Percentiles rank a stretch among this genome's conserved stretches.
These are phyloP conservation scores for Centaurea solstitialis DNA, from an alignment of 129 eudicot genomes.

Conservation along the genomic window DNA sequence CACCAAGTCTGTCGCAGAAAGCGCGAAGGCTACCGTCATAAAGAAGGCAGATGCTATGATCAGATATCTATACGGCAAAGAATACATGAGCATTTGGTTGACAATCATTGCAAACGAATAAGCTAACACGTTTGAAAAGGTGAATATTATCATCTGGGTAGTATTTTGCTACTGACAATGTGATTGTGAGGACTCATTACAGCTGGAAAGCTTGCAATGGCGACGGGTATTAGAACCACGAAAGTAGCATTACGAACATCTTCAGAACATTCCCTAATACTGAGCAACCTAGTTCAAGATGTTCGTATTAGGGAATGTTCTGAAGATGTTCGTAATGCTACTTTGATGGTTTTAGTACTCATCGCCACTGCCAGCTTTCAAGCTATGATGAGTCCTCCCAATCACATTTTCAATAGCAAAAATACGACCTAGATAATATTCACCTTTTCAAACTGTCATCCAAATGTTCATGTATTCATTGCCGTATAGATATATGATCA, in stretches of 20 bases:
- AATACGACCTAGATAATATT: background rate
- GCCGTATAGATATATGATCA: constrained; percentile 10
- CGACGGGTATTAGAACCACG: background rate
- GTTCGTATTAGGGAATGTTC: no score
- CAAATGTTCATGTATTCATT: background rate
- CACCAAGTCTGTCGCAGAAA: background rate
- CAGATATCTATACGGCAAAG: constrained; percentile 16
- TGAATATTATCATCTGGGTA: background rate
- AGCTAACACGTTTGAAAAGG: background rate
- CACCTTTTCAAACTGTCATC: constrained; percentile 6
- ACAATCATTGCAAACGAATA: background rate
- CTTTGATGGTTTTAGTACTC: background rate
- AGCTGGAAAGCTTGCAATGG: background rate
- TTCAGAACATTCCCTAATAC: no score
- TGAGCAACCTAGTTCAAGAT: no score
- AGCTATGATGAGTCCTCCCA: background rate
- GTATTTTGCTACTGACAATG: no score
- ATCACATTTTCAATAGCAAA: background rate
- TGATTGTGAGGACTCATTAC: background rate
- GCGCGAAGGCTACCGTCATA: background rate
- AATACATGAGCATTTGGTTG: background rate
- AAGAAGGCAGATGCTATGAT: background rate
- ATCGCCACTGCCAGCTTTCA: background rate
- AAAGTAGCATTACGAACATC: background rate
- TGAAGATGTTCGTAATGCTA: background rate